phyloP scores from a whole-genome alignment of 192 early-diverging fungal genomes.

The Linnemannia exigua region DNA sequence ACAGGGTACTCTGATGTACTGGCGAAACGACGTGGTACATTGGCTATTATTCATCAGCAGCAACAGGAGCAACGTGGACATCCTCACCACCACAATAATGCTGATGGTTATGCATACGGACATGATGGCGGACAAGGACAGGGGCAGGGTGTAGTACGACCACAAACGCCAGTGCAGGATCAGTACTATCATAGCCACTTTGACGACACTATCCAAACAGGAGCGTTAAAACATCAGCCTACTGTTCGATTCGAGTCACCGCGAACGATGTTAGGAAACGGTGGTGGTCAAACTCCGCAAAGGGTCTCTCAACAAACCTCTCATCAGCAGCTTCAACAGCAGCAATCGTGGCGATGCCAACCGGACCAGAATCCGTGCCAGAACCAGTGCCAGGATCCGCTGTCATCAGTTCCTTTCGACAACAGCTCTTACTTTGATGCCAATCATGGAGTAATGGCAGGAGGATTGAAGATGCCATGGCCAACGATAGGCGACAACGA shows the following conservation, averaged over 20 bases:
- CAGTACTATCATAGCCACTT: background rate
- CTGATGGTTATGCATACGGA: background rate
- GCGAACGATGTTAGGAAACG: background rate
- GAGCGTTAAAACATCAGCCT: constrained; percentile 18
- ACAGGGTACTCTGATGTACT: background rate
- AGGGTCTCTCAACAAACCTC: background rate
- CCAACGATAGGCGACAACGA: background rate
- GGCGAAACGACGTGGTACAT: background rate
- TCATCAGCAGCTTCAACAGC: background rate
- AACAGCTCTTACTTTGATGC: background rate
- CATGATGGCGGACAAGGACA: background rate
- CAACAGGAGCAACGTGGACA: background rate
- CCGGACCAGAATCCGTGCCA: background rate
- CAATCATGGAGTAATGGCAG: background rate
- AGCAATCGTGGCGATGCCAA: background rate
- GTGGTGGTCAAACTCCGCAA: background rate
- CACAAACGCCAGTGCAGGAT: background rate
- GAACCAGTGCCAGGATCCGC: background rate
- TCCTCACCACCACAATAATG: background rate
- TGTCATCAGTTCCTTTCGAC: background rate
- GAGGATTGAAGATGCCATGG: background rate
- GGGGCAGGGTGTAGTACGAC: no score
- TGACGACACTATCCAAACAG: constrained; percentile 14
- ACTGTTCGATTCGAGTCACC: constrained; percentile 17
- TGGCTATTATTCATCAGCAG: background rate